Percentiles rank a stretch among this genome's conserved stretches.
Conservation (phyloP, 805 yeast genomes). For the Schwanniomyces vanrijiae region DNA sequence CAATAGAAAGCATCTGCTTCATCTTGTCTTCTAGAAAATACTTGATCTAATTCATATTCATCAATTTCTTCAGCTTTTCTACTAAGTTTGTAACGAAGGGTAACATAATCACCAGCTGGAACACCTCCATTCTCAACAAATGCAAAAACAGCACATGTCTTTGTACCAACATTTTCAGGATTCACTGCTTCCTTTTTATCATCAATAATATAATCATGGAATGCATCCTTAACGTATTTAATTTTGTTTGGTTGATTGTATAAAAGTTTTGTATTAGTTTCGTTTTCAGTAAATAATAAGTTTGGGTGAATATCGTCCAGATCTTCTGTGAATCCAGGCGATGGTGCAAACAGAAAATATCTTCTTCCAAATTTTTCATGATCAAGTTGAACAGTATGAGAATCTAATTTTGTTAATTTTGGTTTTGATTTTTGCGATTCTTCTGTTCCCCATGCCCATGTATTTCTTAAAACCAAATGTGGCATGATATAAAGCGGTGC, state of each 20-base stretch:
- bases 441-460: conserved; percentile 87
- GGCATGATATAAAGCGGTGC: conserved; percentile 91
- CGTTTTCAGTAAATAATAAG: conserved; percentile 85
- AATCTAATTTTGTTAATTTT: conserved; percentile 35
- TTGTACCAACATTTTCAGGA: conserved; percentile 74
- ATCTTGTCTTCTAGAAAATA: conserved; percentile 68
- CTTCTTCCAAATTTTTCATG: conserved; percentile 73
- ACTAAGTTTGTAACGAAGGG: conserved; percentile 74
- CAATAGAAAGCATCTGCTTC: conserved; percentile 94
- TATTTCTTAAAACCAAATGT: conserved; percentile 80
- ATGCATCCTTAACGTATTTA: conserved; percentile 79
- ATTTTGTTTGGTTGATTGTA: conserved; percentile 60
- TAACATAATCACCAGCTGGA: conserved; percentile 84
- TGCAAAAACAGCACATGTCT: conserved; percentile 79
- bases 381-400: conserved; percentile 54
- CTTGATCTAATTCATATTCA: conserved; percentile 70
- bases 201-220: conserved; percentile 77
- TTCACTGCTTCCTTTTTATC: conserved; percentile 62
- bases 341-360: conserved; percentile 69
- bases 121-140: conserved; percentile 77
- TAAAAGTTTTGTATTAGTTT: conserved; percentile 70
- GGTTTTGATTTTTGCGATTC: conserved; percentile 52
- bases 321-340: conserved; percentile 68
- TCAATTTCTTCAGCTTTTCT: conserved; percentile 50
- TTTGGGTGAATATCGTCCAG: conserved; percentile 71